Evolutionary conservation across 164 flowering plant genomes (phyloP), one percentile per base, ranked within the genome.

Genomic region (Macadamia tetraphylla): DNA sequence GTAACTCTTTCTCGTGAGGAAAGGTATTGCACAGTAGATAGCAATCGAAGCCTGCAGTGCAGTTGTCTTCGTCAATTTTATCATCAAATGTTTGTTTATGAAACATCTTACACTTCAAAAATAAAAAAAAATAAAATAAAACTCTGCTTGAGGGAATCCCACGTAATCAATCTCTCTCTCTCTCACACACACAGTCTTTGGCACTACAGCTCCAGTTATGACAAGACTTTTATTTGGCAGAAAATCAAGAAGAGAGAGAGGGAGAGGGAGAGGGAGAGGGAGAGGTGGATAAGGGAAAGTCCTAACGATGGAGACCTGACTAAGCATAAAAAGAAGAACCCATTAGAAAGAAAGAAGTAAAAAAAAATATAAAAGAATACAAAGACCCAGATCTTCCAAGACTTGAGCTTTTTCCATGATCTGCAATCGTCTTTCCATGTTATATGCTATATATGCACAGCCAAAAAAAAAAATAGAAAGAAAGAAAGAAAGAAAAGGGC

Each of bases 291-390:
- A 77, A 71, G 68, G 64, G 74, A 69, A 73, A 69, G 62, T 69
- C n/a, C 61, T 32, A 61, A 78, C 70, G 89, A 85, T 80, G 77
- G 82, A 78, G 88, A 87, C 87, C 64, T 76, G 78, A 78, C 87
- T 73, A 59, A 23, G 23, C 23, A 60, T 65, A 68, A 72, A 77
- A 61, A 64, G 65, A 70, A 77, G 62, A 70, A 62, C 66, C 23
- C 70, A 67, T 49, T 60, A 15, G 70, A 31, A 31, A 59, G 29
- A 31, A 62, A 42, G 66, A 55, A 15, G 0, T 40, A 64, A 66
- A 35, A 48, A 48, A 31, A 31, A 55, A 12, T 23, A 53, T 46
- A 65, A 59, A 56, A 65, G 32, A 60, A 52, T 46, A 55, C 52
- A 9, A 61, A 46, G 3, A 53, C 13, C 49, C 61, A 48, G 55